Evolutionary conservation across 768 basidiomycete species (phyloP), one percentile per base, ranked within the genome.

Genomic region (Amanita rubescens): DNA sequence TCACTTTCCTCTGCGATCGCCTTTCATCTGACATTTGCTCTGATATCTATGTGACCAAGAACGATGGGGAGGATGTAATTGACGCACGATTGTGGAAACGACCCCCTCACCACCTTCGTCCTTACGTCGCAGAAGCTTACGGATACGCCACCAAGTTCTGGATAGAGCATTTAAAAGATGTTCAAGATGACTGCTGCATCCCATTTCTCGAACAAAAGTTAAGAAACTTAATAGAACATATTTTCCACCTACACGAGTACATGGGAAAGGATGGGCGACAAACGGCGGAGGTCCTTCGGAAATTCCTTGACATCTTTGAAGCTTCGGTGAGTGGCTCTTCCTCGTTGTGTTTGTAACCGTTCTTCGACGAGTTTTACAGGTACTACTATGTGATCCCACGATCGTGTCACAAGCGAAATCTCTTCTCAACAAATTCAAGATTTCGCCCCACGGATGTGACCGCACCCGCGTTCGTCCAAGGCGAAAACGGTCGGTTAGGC

Each of bases 61-160:
- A 25, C 19, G n/a, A 14, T 6, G 17, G 22, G n/a, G 37, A 27
- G 8, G 2, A 8, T 12, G 11, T 17, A 15, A 25, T 50, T n/a
- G n/a, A 37, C 8, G 14, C 27, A 20, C 49, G 37, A 7, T 30
- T 17, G 5, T 17, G 34, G 37, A 38, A 50, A 37, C 14, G 25
- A 19, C 25, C 24, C 9, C 37, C 38, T 25, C 14, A 25, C 8
- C 34, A 24, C 24, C 37, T 39, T 24, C 49, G 37, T 5, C 24
- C 14, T 17, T 50, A 41, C 49, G 25, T 50, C n/a, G 22, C 17
- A 20, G 49, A 50, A 50, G 37, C 49, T 25, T 39, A 50, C n/a
- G 22, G 25, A 35, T 50, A 50, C 25, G 49, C 49, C 11, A n/a
- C 10, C 7, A 27, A 19, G 14, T 50, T 39, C 25, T 50, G 37